Conservation (phyloP, 208 protist species). For the Leishmania lainsoni region DNA sequence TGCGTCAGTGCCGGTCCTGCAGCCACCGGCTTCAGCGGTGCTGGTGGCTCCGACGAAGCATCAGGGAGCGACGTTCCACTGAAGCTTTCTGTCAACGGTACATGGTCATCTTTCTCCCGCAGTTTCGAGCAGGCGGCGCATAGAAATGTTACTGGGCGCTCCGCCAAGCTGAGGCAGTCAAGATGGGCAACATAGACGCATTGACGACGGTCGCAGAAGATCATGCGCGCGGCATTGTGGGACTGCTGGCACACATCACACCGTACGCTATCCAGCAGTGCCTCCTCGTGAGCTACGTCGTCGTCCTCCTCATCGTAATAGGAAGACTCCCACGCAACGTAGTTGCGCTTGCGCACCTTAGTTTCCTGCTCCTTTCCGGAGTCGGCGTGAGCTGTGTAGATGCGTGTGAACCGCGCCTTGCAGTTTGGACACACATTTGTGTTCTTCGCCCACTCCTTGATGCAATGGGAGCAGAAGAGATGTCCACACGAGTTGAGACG, state of each 20-base stretch:
- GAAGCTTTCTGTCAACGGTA: background rate
- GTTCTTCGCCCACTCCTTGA: conserved; percentile 78
- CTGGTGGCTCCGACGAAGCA: background rate
- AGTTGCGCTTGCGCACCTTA: conserved; percentile 86
- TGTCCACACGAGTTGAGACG: conserved; percentile 85
- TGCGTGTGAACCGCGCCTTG: conserved; percentile 86
- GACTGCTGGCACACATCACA: conserved; percentile 67
- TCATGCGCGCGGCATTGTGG: conserved; percentile 73
- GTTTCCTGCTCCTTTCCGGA: conserved; percentile 48
- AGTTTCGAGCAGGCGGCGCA: conserved; percentile 54
- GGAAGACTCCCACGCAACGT: conserved; percentile 45
- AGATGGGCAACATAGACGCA: conserved; percentile 79
- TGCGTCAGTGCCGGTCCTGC: background rate
- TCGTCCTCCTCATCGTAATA: conserved; percentile 46
- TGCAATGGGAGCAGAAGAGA: conserved; percentile 85
- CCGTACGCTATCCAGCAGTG: conserved; percentile 24
- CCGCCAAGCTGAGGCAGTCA: conserved; percentile 64
- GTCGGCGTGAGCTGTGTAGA: conserved; percentile 38
- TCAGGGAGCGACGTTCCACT: background rate
- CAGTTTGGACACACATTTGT: conserved; percentile 88
- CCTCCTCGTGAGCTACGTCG: conserved; percentile 10
- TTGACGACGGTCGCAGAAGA: conserved; percentile 83
- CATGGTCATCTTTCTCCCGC: conserved; percentile 18
- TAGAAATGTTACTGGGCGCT: conserved; percentile 72
- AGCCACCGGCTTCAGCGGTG: background rate